Base-by-base conservation (phyloP, 805 yeast species). In the Metschnikowia lochheadii region DNA sequence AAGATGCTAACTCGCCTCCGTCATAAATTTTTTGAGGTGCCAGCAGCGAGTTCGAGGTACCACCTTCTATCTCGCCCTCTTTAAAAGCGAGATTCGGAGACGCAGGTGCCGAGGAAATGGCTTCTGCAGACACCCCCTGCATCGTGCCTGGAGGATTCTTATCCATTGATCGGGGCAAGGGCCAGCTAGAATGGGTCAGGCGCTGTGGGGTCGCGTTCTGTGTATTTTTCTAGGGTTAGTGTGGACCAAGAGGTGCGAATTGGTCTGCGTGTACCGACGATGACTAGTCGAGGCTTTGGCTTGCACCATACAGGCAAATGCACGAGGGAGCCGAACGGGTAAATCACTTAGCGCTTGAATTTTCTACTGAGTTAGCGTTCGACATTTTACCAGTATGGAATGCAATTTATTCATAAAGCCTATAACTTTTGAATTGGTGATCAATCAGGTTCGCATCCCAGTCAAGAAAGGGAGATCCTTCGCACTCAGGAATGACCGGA, bases 141-240 rank as follows among this genome's bases (percentile, higher is more conserved):
- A 21, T 42, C 10, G 18, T 33, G 18, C 34, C 45, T 20, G 45
- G 13, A 34, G 38, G 31, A 42, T 20, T 42, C 13, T 42, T 42
- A 8, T 42, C 45, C 45, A 42, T 42, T 32, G 37, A 20, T 33
- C 4, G 34, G 43, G 43, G 43, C 20, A 11, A 15, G 11, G 34
- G 43, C 45, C 45, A 34, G 45, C 31, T 33, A 21, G 38, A 42
- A 14, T 29, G 23, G 31, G 14, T 32, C n/a, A 10, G n/a, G 38
- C 38, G 38, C 14, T 42, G 38, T n/a, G 38, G 14, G 45, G 38
- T 37, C 20, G 45, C 37, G 45, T 42, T 42, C 38, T 42, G 32
- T 18, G 45, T 41, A 31, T 33, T 42, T 41, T 42, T 32, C 20
- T 18, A 33, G 29, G 20, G 15, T 21, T 33, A 7, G 34, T 26